Percentiles rank a stretch among this genome's conserved stretches.
These are phyloP conservation scores for Tolypocladium sp. DNA, from an alignment of 2,329 filamentous ascomycete genomes.

Conservation along the genomic window DNA sequence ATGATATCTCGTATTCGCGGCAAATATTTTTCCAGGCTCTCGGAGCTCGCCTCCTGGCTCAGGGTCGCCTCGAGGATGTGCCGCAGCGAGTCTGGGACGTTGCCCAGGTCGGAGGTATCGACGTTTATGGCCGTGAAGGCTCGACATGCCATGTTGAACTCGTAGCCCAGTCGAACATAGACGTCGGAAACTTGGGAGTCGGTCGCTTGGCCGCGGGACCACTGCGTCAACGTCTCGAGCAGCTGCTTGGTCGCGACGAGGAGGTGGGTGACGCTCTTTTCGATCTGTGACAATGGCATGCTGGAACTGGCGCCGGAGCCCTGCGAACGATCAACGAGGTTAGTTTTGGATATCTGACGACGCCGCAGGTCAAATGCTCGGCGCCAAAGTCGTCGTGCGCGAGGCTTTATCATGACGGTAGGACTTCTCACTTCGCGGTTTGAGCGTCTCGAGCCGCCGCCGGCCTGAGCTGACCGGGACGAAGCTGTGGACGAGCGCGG, in stretches of 20 bases:
- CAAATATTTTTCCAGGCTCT: constrained; percentile 88
- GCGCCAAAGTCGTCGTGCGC: constrained; percentile 1
- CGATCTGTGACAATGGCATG: constrained; percentile 84
- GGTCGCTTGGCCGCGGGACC: constrained; percentile 86
- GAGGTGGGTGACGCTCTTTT: constrained; percentile 97
- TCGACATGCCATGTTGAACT: constrained; percentile 97
- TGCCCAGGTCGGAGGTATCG: constrained; percentile 86
- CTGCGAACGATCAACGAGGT: constrained; percentile 12
- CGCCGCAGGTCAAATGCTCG: background rate
- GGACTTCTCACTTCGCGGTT: constrained; percentile 23
- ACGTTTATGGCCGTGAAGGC: constrained; percentile 96
- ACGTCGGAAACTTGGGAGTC: constrained; percentile 96
- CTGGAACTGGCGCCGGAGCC: constrained; percentile 52
- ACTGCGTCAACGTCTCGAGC: constrained; percentile 92
- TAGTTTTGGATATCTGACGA: background rate
- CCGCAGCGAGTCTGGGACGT: constrained; percentile 84
- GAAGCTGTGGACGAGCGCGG: constrained; percentile 59
- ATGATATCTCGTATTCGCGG: constrained; percentile 96
- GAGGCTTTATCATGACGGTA: background rate
- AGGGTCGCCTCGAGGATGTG: constrained; percentile 91
- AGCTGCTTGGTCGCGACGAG: constrained; percentile 97
- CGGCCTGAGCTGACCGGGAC: constrained; percentile 46
- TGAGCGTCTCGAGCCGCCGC: constrained; percentile 16
- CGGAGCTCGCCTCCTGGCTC: constrained; percentile 89
- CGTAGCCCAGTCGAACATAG: constrained; percentile 93